These are phyloP conservation scores for Brassica hybrid DNA, from an alignment of 441 rosid species.

Conservation along the genomic window DNA sequence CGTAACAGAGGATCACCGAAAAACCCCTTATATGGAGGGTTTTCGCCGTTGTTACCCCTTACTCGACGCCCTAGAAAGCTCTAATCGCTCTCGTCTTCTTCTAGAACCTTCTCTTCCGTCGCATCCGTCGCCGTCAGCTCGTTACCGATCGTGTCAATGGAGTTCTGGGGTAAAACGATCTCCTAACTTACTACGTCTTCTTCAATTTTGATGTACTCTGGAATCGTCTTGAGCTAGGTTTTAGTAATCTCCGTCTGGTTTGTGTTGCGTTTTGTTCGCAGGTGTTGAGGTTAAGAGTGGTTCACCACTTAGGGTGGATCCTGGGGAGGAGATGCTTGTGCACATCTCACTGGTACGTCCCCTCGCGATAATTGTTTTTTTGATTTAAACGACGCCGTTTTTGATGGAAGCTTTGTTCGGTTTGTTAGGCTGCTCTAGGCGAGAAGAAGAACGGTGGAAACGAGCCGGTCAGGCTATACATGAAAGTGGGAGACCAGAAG, in stretches of 20 bases:
- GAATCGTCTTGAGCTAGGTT: background rate
- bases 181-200: background rate
- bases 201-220: slow-evolving; percentile 14
- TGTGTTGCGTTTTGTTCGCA: slow-evolving; percentile 31
- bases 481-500: slow-evolving; percentile 54
- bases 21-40: background rate
- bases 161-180: slow-evolving; percentile 62
- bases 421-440: slow-evolving; percentile 63
- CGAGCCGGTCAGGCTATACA: slow-evolving; percentile 47
- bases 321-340: slow-evolving; percentile 47
- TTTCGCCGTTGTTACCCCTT: background rate
- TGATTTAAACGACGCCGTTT: background rate
- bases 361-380: background rate
- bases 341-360: slow-evolving; percentile 76
- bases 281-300: slow-evolving; percentile 86
- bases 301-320: slow-evolving; percentile 43
- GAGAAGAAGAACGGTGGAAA: slow-evolving; percentile 58
- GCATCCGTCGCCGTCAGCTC: slow-evolving; percentile 30
- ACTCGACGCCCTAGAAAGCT: slow-evolving; percentile 25
- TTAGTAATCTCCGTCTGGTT: background rate
- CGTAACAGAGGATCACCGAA: slow-evolving; percentile 30
- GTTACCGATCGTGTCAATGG: slow-evolving; percentile 51
- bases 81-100: slow-evolving; percentile 29
- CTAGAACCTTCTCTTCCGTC: slow-evolving; percentile 28
- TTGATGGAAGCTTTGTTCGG: background rate